Evolutionary conservation across 768 basidiomycete genomes (phyloP), one percentile per base, ranked within the genome.

Genomic region (Leucocoprinus leucothites): DNA sequence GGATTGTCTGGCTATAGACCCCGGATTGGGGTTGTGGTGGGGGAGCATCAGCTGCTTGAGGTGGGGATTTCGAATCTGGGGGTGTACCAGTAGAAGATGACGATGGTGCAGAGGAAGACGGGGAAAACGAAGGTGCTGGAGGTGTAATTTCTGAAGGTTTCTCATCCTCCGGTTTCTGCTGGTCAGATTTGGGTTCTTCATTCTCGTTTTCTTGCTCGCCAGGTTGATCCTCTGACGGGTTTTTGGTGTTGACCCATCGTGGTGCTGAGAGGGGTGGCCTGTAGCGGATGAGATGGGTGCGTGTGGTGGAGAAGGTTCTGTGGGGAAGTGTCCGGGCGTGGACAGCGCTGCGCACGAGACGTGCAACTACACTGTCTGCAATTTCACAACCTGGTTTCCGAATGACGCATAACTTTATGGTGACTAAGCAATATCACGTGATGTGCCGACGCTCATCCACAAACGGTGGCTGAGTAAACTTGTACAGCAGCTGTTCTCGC

Each of bases 1-100:
- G 14, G 89, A 86, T 56, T 90, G 91, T 61, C 91, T 92, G 3
- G 92, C 86, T 61, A 92, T 87, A 19, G 87, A 79, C 60, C 59
- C 76, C 38, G 65, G 74, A 55, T 58, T 71, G 42, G 64, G 74
- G 50, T 57, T 70, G 76, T 13, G 67, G 65, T 21, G 65, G 66
- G 16, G 66, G 55, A 0, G 66, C 51, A 1, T 41, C 40, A 64
- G 43, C 5, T 61, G 31, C 11, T 5, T 31, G 31, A 31, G 31
- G 31, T 5, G 31, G 31, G 31, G 31, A 31, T 31, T 31, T 31
- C 31, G 31, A 31, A 31, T 31, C 31, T 31, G 31, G 31, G 31
- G 31, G 31, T 5, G 31, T 31, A 31, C 31, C 31, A 31, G 31
- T 50, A 5, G 65, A 56, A 6, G 67, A 58, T 28, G 64, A 53